Percentiles rank a stretch among this genome's conserved stretches.
Conservation (phyloP, 495 filamentous ascomycete species). For the Penicillium steckii region DNA sequence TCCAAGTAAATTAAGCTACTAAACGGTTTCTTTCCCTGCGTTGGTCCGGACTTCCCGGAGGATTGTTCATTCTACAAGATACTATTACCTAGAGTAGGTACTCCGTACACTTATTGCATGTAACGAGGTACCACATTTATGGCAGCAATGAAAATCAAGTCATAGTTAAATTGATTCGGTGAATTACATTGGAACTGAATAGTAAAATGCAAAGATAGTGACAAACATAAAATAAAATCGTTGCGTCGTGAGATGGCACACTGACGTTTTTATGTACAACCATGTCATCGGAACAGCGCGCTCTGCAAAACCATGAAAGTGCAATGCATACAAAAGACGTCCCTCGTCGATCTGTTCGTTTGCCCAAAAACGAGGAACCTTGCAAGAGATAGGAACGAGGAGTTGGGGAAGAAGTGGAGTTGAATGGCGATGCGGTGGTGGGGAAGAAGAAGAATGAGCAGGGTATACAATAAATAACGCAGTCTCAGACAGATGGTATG, state of each 20-base stretch:
- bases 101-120: no score
- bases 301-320: conserved; percentile 2
- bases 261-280: conserved; percentile 31
- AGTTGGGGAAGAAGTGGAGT: not conserved
- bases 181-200: not conserved
- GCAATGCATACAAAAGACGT: conserved; percentile 1
- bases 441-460: not conserved
- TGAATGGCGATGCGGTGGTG: not conserved
- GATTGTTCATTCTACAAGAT: not conserved
- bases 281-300: conserved; percentile 18
- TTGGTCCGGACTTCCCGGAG: no score
- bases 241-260: conserved; percentile 18
- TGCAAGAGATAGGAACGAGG: not conserved
- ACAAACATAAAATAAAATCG: conserved; percentile 1
- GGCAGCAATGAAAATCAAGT: not conserved
- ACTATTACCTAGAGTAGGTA: no score
- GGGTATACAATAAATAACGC: conserved; percentile 7
- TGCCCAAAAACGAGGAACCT: no score
- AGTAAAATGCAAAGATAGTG: not conserved
- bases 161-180: not conserved
- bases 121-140: not conserved
- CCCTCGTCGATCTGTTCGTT: not conserved
- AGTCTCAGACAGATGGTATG: not conserved
- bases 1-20: not conserved
- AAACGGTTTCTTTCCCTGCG: not conserved